Percentiles rank a stretch among this genome's conserved stretches.
Evolutionary conservation across 805 yeast genomes (phyloP).

Genomic region (Nakazawaea peltata): DNA sequence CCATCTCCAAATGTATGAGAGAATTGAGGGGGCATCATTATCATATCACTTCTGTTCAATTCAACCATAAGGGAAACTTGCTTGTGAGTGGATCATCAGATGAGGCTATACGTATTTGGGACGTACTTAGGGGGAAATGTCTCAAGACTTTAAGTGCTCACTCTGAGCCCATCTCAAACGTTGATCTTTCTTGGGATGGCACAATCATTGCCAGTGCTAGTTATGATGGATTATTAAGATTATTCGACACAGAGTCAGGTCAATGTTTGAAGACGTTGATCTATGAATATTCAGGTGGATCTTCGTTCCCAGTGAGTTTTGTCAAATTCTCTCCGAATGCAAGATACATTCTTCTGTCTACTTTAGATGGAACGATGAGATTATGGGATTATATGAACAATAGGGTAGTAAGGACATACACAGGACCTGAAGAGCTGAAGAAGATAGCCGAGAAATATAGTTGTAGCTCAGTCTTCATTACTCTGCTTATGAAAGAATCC

Average conservation of each 20-base stretch:
- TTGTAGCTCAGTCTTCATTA: conserved; percentile 45
- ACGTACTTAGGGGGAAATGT: conserved; percentile 58
- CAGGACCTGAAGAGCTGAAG: conserved; percentile 9
- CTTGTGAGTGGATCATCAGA: conserved; percentile 81
- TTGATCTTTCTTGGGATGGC: conserved; percentile 72
- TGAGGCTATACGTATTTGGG: conserved; percentile 91
- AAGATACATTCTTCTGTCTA: conserved; percentile 64
- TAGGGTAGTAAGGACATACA: conserved; percentile 63
- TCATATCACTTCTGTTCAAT: conserved; percentile 67
- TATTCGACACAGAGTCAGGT: conserved; percentile 84
- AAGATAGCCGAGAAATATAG: conserved; percentile 41
- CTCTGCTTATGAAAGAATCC: conserved; percentile 16
- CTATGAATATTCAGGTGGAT: conserved; percentile 64
- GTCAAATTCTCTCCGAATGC: conserved; percentile 78
- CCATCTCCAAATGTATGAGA: conserved; percentile 39
- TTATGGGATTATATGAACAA: conserved; percentile 86
- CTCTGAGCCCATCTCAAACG: conserved; percentile 77
- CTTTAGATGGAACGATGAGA: conserved; percentile 71
- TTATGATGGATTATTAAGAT: conserved; percentile 82
- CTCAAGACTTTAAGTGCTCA: conserved; percentile 85
- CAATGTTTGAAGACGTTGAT: conserved; percentile 88
- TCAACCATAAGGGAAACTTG: conserved; percentile 68
- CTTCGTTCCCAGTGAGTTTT: conserved; percentile 69
- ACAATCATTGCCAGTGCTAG: conserved; percentile 81
- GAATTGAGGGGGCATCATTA: conserved; percentile 74